Percentiles rank a stretch among this genome's conserved stretches.
Conservation (phyloP, 2,329 filamentous ascomycete species). For the Cladosporium sp. region DNA sequence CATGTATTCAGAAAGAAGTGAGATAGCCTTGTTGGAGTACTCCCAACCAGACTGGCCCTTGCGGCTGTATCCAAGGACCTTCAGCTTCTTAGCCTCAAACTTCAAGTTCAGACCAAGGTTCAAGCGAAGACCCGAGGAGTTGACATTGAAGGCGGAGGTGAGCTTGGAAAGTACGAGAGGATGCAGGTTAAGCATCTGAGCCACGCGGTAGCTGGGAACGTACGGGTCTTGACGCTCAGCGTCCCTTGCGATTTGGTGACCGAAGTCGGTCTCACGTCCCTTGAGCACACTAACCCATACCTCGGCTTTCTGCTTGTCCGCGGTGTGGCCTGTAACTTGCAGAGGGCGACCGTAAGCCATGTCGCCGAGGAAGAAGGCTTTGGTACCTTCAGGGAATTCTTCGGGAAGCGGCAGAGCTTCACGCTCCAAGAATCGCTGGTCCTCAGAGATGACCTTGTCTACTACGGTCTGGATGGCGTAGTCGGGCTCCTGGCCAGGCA, state of each 20-base stretch:
- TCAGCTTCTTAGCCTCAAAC: slow-evolving; percentile 92
- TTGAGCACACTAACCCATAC: slow-evolving; percentile 74
- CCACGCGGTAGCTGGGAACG: slow-evolving; percentile 84
- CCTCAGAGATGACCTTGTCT: slow-evolving; percentile 84
- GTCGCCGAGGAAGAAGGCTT: slow-evolving; percentile 91
- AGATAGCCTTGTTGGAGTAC: slow-evolving; percentile 82
- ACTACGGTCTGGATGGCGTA: slow-evolving; percentile 92
- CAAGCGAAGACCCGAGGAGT: slow-evolving; percentile 76
- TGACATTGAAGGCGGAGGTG: slow-evolving; percentile 88
- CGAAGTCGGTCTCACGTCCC: slow-evolving; percentile 78
- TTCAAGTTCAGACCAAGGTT: slow-evolving; percentile 96
- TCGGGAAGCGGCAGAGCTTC: slow-evolving; percentile 85
- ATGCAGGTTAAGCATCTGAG: slow-evolving; percentile 77
- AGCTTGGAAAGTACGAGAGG: slow-evolving; percentile 91
- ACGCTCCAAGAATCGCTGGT: slow-evolving; percentile 89
- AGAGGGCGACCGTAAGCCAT: slow-evolving; percentile 89
- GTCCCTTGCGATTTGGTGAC: slow-evolving; percentile 68
- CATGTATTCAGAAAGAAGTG: slow-evolving; percentile 86
- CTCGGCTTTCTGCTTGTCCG: slow-evolving; percentile 70
- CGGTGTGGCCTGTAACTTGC: slow-evolving; percentile 73
- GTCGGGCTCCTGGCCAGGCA: slow-evolving; percentile 81
- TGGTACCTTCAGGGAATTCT: slow-evolving; percentile 81
- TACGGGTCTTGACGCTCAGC: slow-evolving; percentile 75
- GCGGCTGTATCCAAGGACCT: slow-evolving; percentile 92
- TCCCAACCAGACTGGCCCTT: slow-evolving; percentile 90